Percentiles rank a stretch among this genome's conserved stretches.
phyloP scores from a whole-genome alignment of 2,329 filamentous ascomycete genomes.

The Fusarium tupiense region DNA sequence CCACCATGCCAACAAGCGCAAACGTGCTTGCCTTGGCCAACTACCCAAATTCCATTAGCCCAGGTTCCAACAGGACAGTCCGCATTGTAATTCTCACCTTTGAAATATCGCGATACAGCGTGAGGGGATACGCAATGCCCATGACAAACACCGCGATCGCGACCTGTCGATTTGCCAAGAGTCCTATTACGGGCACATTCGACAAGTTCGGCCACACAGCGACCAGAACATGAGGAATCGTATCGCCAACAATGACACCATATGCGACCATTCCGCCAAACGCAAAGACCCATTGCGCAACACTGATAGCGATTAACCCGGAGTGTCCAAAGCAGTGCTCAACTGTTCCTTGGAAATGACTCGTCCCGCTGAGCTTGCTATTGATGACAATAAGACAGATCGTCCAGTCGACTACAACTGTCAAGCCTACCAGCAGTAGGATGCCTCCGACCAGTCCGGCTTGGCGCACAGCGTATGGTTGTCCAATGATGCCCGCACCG shows the following conservation, averaged over 20 bases:
- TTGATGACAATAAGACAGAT: slow-evolving; percentile 97
- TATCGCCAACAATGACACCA: slow-evolving; percentile 96
- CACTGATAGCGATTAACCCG: slow-evolving; percentile 84
- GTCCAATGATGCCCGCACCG: slow-evolving; percentile 77
- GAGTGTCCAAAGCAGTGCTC: slow-evolving; percentile 92
- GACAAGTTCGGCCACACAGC: slow-evolving; percentile 82
- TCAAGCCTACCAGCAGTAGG: slow-evolving; percentile 80
- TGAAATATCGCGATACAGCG: slow-evolving; percentile 94
- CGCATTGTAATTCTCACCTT: slow-evolving; percentile 69
- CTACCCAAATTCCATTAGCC: slow-evolving; percentile 56
- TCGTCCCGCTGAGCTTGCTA: slow-evolving; percentile 92
- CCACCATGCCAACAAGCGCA: slow-evolving; percentile 89
- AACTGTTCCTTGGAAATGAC: slow-evolving; percentile 95
- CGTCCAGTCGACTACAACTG: slow-evolving; percentile 93
- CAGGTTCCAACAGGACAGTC: background rate
- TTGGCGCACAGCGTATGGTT: slow-evolving; percentile 95
- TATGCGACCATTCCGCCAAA: slow-evolving; percentile 99
- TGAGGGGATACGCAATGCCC: slow-evolving; percentile 88
- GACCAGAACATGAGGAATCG: slow-evolving; percentile 87
- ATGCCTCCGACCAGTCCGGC: slow-evolving; percentile 86
- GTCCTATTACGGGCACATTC: slow-evolving; percentile 79
- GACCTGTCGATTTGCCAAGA: slow-evolving; percentile 82
- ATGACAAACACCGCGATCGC: slow-evolving; percentile 90
- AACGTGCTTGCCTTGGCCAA: slow-evolving; percentile 95
- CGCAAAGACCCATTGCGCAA: slow-evolving; percentile 98